phyloP scores from a whole-genome alignment of 768 basidiomycete species.

The Cytidiella melzeri region DNA sequence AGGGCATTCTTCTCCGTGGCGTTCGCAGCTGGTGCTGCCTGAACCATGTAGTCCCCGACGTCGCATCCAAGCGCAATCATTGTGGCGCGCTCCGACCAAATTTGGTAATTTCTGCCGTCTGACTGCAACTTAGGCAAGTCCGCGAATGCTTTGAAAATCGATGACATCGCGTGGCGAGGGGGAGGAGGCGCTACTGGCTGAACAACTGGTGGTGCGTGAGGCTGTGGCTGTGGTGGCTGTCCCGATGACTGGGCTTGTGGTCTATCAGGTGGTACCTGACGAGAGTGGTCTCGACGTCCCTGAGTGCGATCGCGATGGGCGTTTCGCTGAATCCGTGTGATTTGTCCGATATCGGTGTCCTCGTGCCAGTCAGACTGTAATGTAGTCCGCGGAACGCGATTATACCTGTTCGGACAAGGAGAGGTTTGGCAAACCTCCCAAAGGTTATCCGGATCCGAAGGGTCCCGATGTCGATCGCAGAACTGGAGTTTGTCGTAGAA shows the following conservation, averaged over 20 bases:
- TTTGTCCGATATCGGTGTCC: not conserved
- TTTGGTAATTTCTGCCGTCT: not conserved
- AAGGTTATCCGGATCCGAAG: not conserved
- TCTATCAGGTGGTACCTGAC: not conserved
- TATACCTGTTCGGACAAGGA: not conserved
- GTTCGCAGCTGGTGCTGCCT: not conserved
- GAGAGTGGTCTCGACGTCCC: not conserved
- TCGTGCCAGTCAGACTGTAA: not conserved
- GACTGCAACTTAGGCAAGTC: not conserved
- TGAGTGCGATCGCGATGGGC: not conserved
- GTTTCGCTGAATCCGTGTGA: not conserved
- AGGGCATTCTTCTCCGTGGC: not conserved
- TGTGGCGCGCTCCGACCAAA: not conserved
- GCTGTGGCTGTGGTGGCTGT: not conserved
- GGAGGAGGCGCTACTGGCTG: no score
- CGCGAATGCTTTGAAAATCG: not conserved
- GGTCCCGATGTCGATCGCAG: not conserved
- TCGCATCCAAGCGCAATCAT: not conserved
- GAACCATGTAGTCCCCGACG: not conserved
- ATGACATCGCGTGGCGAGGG: no score
- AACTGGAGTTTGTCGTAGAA: not conserved
- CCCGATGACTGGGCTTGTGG: not conserved
- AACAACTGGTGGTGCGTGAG: not conserved
- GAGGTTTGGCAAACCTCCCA: not conserved
- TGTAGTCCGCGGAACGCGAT: not conserved